Evolutionary conservation across 345 rosid species (phyloP), one percentile per base, ranked within the genome.

Genomic region (Carallia pectinifolia): DNA sequence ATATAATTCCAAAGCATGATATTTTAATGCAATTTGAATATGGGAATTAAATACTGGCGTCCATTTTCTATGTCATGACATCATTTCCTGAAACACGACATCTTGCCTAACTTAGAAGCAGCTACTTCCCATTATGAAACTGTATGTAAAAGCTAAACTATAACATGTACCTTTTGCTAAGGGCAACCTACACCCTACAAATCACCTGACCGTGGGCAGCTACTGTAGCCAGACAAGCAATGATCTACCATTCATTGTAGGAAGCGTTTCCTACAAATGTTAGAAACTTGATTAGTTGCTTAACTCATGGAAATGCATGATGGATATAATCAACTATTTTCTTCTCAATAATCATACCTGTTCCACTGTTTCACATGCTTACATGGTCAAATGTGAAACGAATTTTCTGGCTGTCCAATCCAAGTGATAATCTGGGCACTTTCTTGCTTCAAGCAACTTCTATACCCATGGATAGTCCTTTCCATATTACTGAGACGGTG

Each of bases 181-280:
- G 13, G 16, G 19, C 55, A 18, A 94, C 98, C 97, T 94, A 97
- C 38, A 96, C 98, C 74, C 90, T 91, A 5, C 96, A 97, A 82
- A 94, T 91, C 83, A 94, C 88, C 78, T 97, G 91, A 73, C 97
- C 90, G 53, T 94, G 90, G 88, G 39, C 23, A 23, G 23, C 23
- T 23, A 23, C 23, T 23, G 23, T 23, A 23, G 23, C 98, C 98
- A 77, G 97, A 91, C 85, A 94, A 76, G 83, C 98, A 91, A 70
- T 91, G 91, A 82, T 94, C 97, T 60, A 91, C 96, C 96, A 91
- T 94, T 88, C 89, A 88, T 90, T 73, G 96, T 81, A 59, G 90
- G 92, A 66, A 95, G 89, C 71, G 81, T 86, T 70, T 95, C 96
- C 97, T 91, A 91, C 71, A 76, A 74, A 73, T 74, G 4, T 33